These are phyloP conservation scores for Eutrema yunnanense DNA, from an alignment of 345 rosid genomes.

Conservation along the genomic window DNA sequence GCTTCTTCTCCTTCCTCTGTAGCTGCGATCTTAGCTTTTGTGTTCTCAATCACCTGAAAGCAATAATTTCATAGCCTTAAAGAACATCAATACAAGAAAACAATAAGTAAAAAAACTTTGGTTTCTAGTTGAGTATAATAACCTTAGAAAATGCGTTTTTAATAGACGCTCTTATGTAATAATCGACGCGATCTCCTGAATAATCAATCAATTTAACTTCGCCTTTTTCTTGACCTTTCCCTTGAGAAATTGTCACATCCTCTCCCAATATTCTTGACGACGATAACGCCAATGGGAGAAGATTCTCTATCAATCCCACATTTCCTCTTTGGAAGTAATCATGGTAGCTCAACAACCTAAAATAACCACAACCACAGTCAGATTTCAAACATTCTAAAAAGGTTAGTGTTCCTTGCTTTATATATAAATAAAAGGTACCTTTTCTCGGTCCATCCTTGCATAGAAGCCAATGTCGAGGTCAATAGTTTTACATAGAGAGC, in stretches of 20 bases:
- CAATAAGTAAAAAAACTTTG: neutral
- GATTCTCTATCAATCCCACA: conserved; percentile 50
- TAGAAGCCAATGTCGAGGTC: conserved; percentile 54
- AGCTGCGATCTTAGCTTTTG: conserved; percentile 32
- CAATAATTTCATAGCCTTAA: neutral
- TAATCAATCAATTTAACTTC: conserved; percentile 42
- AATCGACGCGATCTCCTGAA: conserved; percentile 51
- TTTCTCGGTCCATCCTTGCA: conserved; percentile 86
- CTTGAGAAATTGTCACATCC: conserved; percentile 49
- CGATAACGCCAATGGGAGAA: conserved; percentile 63
- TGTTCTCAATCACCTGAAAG: conserved; percentile 51
- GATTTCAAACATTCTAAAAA: neutral
- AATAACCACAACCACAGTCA: neutral
- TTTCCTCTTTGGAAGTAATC: conserved; percentile 64
- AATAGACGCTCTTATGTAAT: conserved; percentile 69
- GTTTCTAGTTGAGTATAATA: neutral
- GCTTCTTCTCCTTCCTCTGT: conserved; percentile 47
- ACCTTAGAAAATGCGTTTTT: conserved; percentile 74
- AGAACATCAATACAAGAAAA: neutral
- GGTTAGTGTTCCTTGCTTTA: no score
- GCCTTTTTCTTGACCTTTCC: conserved; percentile 39
- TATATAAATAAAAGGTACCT: neutral
- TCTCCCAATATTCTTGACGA: conserved; percentile 63
- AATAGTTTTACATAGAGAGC: conserved; percentile 53
- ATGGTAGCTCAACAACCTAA: conserved; percentile 58